These are phyloP conservation scores for Hymenoscyphus linearis DNA, from an alignment of 2,329 filamentous ascomycete genomes.

Conservation along the genomic window DNA sequence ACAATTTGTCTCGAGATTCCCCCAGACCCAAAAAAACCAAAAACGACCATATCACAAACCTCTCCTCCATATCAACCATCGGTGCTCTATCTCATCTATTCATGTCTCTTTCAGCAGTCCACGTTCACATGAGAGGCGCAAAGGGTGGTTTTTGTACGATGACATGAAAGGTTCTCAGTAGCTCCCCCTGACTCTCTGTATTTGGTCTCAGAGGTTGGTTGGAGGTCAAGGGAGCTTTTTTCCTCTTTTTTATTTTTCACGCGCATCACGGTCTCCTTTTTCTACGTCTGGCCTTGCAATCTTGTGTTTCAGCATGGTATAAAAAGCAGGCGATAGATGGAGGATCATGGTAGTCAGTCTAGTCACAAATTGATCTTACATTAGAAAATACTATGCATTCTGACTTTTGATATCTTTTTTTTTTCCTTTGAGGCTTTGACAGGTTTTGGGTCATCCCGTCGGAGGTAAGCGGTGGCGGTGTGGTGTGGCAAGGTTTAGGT, in stretches of 20 bases:
- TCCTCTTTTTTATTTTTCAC: slow-evolving; percentile 21
- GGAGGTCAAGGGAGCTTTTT: slow-evolving; percentile 19
- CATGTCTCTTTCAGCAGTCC: slow-evolving; percentile 31
- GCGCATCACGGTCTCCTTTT: slow-evolving; percentile 26
- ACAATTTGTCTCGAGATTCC: slow-evolving; percentile 26
- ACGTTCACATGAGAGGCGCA: slow-evolving; percentile 32
- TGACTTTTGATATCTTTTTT: background rate
- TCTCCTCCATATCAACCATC: slow-evolving; percentile 29
- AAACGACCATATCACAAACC: slow-evolving; percentile 28
- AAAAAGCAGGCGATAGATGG: slow-evolving; percentile 33
- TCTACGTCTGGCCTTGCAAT: slow-evolving; percentile 31
- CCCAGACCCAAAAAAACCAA: slow-evolving; percentile 24
- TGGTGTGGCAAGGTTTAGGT: background rate
- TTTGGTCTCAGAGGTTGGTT: slow-evolving; percentile 22
- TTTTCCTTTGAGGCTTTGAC: too few relatives aligned
- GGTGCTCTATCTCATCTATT: slow-evolving; percentile 29
- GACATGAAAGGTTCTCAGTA: slow-evolving; percentile 26
- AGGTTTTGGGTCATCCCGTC: background rate
- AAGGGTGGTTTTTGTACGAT: slow-evolving; percentile 34
- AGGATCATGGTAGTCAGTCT: slow-evolving; percentile 34
- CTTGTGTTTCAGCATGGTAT: slow-evolving; percentile 33
- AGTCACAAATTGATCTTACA: slow-evolving; percentile 34
- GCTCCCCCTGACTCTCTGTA: slow-evolving; percentile 27
- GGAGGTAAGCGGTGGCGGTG: background rate
- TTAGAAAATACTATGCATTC: slow-evolving; percentile 26